Evolutionary conservation across 805 yeast species (phyloP).

Genomic region (Metschnikowia colocasiae): DNA sequence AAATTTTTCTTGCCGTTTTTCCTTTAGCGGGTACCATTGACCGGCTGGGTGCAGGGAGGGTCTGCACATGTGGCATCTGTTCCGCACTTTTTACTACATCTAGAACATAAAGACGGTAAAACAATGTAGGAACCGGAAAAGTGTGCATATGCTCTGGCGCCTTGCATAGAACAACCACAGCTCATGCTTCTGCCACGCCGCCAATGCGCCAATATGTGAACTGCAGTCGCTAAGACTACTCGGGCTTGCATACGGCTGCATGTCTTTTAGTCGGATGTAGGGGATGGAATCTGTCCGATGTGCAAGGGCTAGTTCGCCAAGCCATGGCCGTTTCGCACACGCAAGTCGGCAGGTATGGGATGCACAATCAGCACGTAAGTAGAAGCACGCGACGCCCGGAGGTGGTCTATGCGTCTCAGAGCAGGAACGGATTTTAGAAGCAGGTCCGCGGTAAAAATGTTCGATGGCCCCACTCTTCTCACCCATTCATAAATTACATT

Average conservation of each 20-base stretch:
- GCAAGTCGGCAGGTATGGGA: not conserved
- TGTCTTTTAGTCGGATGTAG: not conserved
- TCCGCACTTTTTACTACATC: not conserved
- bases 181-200: not conserved
- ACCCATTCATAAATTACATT: no score
- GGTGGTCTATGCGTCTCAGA: not conserved
- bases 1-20: not conserved
- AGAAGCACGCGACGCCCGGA: not conserved
- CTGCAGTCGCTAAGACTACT: not conserved
- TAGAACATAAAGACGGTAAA: not conserved
- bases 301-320: not conserved
- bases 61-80: not conserved
- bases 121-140: not conserved
- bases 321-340: not conserved
- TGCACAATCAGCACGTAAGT: not conserved
- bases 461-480: not conserved
- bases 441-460: not conserved
- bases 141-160: not conserved
- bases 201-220: not conserved
- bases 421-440: not conserved
- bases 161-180: constrained; percentile 2
- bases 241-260: not conserved
- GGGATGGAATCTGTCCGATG: not conserved
- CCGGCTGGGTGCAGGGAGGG: not conserved
- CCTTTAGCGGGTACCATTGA: not conserved